Evolutionary conservation across 441 rosid genomes (phyloP).

Genomic region (Populus hybrid): DNA sequence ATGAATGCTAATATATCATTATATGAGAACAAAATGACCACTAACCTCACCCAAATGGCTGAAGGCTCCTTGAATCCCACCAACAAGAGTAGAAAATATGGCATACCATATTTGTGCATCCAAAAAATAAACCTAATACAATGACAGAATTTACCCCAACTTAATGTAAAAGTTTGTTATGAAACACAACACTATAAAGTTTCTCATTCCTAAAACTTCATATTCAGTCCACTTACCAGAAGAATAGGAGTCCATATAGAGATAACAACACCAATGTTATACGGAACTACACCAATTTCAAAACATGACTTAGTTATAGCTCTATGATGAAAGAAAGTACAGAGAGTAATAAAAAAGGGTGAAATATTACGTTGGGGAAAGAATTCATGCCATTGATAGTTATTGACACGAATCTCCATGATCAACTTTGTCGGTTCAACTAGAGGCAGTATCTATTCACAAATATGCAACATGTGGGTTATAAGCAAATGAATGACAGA

Average conservation of each 20-base stretch:
- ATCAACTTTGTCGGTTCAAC: conserved; percentile 74
- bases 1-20: not conserved
- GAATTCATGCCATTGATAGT: conserved; percentile 89
- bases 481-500: not conserved
- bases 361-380: conserved; percentile 65
- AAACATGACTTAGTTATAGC: conserved; percentile 21
- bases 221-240: conserved; percentile 56
- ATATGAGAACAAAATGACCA: conserved; percentile 18
- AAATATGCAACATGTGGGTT: conserved; percentile 16
- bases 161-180: not conserved
- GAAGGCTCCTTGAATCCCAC: conserved; percentile 95
- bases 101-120: conserved; percentile 98
- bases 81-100: conserved; percentile 88
- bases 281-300: conserved; percentile 51
- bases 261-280: conserved; percentile 83
- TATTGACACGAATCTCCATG: conserved; percentile 52
- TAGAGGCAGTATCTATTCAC: conserved; percentile 72
- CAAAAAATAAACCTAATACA: conserved; percentile 80
- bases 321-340: conserved; percentile 3
- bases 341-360: conserved; percentile 3
- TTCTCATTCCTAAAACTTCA: conserved; percentile 4
- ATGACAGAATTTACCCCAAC: conserved; percentile 20
- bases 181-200: not conserved
- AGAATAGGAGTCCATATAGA: conserved; percentile 95
- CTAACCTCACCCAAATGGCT: conserved; percentile 98